Evolutionary conservation across 768 basidiomycete species (phyloP), one percentile per base, ranked within the genome.

Genomic region (Saitozyma podzolica): DNA sequence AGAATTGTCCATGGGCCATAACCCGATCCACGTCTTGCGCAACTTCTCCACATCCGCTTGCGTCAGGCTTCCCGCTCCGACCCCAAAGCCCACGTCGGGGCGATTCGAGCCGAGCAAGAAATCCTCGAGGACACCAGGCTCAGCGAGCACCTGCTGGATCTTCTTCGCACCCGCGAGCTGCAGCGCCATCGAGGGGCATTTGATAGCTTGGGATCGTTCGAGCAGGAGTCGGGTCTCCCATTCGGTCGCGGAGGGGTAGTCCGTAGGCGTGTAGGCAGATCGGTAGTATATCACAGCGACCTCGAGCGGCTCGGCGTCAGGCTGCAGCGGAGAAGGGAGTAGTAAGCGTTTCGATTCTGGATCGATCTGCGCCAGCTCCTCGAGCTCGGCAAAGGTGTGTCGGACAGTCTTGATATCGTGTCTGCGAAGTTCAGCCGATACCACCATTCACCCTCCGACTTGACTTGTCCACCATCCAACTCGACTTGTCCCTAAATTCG

Each of bases 101-200:
- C 70, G 19, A 75, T 76, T 43, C 14, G 40, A 47, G 0, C 54
- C 58, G 10, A 76, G 56, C 13, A 94, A 82, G 80, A 93, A 94
- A 13, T 82, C 81, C 68, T 91, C 91, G 19, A 95, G 82, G 8
- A 90, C 80, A 0, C 87, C 87, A 0, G 86, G 85, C 37, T 86
- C 84, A 16, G 88, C 85, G 14, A 99, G 83, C 0, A 89, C 89
- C 72, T 97, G 87, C 78, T 98, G 95, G 0, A 99, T 86, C 75
- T 96, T 96, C 83, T 99, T 99, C 3, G 89, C 88, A 0, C 95
- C 95, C 0, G 94, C 92, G n/a, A 97, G 86, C 67, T 98, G 95
- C 13, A 98, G 84, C 6, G 89, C 87, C 67, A 97, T 86, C 0
- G 87, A 86, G 0, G 95, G 95, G 73, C 95, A 99, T 66, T 97